A percentile compares a stretch with the other conserved stretches of the same genome.
Conservation (phyloP, 441 rosid species). For the Brassica balearica region DNA sequence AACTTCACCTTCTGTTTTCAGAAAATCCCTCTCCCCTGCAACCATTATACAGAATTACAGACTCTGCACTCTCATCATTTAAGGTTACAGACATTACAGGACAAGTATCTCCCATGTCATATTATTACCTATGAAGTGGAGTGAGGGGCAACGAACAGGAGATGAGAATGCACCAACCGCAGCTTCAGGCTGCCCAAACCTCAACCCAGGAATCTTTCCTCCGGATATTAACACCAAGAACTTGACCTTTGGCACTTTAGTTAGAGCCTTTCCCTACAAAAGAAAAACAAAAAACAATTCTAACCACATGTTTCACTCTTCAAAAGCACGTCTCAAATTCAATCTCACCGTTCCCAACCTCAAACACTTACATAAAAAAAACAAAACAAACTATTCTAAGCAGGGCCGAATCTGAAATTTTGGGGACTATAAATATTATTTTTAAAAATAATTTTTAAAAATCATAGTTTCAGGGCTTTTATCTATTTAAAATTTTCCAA, state of each 20-base stretch:
- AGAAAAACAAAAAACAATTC: no score
- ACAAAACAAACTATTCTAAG: constrained; percentile 6
- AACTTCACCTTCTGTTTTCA: constrained; percentile 48
- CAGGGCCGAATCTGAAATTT: no score
- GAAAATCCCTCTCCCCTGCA: constrained; percentile 28
- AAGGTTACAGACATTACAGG: not conserved
- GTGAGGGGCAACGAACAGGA: constrained; percentile 62
- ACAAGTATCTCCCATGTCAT: not conserved
- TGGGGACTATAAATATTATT: no score
- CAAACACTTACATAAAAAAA: not conserved
- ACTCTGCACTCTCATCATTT: not conserved
- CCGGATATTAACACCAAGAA: constrained; percentile 67
- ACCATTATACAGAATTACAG: not conserved
- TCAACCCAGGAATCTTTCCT: constrained; percentile 52
- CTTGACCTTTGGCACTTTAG: constrained; percentile 62
- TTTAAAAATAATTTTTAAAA: no score
- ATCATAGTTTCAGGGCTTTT: no score
- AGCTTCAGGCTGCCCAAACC: constrained; percentile 56
- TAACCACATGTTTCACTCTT: not conserved
- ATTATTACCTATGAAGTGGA: constrained; percentile 68
- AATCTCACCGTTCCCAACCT: not conserved
- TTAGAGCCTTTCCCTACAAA: constrained; percentile 56
- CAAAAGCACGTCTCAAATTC: not conserved
- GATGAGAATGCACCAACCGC: constrained; percentile 66
- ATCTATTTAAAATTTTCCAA: no score